Conservation (phyloP, 1,139 yeast species). For the Sugiyamaella grinbergsii region DNA sequence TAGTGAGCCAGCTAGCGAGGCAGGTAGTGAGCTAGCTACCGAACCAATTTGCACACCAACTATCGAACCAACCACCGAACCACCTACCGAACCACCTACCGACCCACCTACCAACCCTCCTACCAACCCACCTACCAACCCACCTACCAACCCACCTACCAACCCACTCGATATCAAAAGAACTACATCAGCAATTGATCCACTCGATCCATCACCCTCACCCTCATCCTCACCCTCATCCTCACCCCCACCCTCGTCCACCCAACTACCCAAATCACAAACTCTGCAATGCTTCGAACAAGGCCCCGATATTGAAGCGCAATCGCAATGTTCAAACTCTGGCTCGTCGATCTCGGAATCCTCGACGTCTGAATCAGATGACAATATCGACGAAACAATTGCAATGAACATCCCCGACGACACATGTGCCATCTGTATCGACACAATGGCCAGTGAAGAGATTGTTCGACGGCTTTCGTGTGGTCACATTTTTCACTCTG, state of each 20-base stretch:
- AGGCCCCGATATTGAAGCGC: conserved; percentile 28
- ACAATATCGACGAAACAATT: conserved; percentile 30
- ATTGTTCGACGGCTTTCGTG: conserved; percentile 72
- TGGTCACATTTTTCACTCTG: conserved; percentile 82
- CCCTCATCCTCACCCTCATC: too few relatives aligned
- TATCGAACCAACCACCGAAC: too few relatives aligned
- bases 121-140: neutral
- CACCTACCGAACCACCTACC: too few relatives aligned
- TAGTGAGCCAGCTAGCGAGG: too few relatives aligned
- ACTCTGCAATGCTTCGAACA: conserved; percentile 21
- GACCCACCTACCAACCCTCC: neutral
- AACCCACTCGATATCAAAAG: neutral
- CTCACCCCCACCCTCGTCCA: too few relatives aligned
- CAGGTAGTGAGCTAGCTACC: too few relatives aligned
- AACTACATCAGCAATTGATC: neutral
- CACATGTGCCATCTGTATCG: conserved; percentile 81
- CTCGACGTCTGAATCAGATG: conserved; percentile 24
- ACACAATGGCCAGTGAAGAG: conserved; percentile 62
- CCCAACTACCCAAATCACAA: conserved; percentile 7
- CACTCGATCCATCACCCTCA: too few relatives aligned
- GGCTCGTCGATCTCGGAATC: conserved; percentile 8
- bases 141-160: too few relatives aligned
- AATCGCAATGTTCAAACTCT: conserved; percentile 9
- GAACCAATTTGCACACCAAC: too few relatives aligned
- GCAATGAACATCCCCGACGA: conserved; percentile 46